Conservation (phyloP, 495 filamentous ascomycete species). For the Neurospora sublineolata region DNA sequence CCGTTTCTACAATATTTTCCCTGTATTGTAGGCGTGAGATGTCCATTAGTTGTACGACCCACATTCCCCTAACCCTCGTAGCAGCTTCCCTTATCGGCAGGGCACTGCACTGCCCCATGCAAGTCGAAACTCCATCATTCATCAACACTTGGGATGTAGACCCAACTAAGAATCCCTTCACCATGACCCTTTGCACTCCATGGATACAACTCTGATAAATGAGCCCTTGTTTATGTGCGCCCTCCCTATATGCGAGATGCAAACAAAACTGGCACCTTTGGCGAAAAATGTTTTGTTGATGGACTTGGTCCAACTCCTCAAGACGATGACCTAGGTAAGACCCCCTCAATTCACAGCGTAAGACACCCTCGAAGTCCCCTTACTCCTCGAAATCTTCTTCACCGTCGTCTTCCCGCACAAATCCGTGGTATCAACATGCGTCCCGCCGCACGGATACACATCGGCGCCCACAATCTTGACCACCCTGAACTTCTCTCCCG, state of each 20-base stretch:
- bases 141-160: neutral
- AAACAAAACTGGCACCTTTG: neutral
- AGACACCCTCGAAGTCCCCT: slow-evolving; percentile 44
- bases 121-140: neutral
- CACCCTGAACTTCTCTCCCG: slow-evolving; percentile 38
- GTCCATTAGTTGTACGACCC: neutral
- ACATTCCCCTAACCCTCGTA: neutral
- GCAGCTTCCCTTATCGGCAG: neutral
- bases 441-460: slow-evolving; percentile 54
- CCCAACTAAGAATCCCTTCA: neutral
- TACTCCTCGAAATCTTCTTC: slow-evolving; percentile 47
- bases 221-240: neutral
- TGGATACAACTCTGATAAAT: neutral
- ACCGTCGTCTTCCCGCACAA: slow-evolving; percentile 42
- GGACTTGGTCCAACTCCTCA: neutral
- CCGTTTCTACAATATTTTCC: neutral
- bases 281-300: neutral
- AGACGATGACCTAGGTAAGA: neutral
- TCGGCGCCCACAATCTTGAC: slow-evolving; percentile 49
- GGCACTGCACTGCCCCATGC: neutral
- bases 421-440: slow-evolving; percentile 46
- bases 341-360: slow-evolving; percentile 28
- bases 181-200: neutral
- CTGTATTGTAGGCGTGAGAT: too few species aligned
- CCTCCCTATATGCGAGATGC: neutral